These are phyloP conservation scores for Bryoerythrophyllum caledonicum DNA, from an alignment of 225 moss, liverwort and hornwort genomes.

Conservation along the genomic window DNA sequence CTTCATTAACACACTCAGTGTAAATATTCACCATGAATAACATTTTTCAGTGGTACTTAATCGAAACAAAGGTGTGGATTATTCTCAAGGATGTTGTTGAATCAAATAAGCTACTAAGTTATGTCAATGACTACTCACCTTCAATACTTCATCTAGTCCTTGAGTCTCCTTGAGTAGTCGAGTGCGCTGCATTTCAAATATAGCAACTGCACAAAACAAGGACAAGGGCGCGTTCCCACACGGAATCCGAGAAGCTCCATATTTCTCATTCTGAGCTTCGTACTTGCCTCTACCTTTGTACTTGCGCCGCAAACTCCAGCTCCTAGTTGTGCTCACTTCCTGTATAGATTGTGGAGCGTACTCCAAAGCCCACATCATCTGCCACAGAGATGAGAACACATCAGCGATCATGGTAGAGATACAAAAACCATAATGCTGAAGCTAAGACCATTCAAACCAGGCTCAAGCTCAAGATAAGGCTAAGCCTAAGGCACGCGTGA, in stretches of 20 bases:
- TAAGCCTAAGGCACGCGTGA: background rate
- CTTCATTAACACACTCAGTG: no score
- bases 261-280: slow-evolving; percentile 76
- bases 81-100: background rate
- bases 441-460: background rate
- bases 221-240: slow-evolving; percentile 78
- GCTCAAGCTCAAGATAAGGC: no score
- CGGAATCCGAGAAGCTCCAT: slow-evolving; percentile 68
- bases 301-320: slow-evolving; percentile 51
- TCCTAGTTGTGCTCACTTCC: slow-evolving; percentile 50
- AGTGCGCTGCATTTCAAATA: slow-evolving; percentile 82
- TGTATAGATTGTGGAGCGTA: slow-evolving; percentile 57
- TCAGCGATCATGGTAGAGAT: background rate
- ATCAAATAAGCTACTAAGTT: background rate
- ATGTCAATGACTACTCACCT: slow-evolving; percentile 40
- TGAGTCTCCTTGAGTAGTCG: slow-evolving; percentile 83
- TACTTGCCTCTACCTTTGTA: slow-evolving; percentile 80
- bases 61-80: background rate
- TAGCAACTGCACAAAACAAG: slow-evolving; percentile 88
- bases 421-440: background rate
- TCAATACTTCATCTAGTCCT: slow-evolving; percentile 91
- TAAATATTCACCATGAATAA: no score
- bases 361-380: slow-evolving; percentile 99
- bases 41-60: no score
- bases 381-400: slow-evolving; percentile 17